Base-by-base conservation (phyloP, 2,329 filamentous ascomycete genomes). In the Neospermospora avenae region DNA sequence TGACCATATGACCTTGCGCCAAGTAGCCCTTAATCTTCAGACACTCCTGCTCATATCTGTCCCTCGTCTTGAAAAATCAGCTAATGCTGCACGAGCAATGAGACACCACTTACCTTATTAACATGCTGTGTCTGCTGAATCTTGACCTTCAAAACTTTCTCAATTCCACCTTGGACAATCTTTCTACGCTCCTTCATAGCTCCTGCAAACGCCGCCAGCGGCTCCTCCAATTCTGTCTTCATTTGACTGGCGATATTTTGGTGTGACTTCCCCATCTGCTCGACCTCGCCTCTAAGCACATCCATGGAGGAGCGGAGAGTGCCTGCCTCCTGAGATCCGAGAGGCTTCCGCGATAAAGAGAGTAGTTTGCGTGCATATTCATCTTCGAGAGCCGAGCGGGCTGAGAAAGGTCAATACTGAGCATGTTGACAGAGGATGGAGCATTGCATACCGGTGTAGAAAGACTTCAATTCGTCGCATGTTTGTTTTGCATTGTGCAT, bases 1-100 rank as follows among this genome's bases (percentile, higher is more conserved):
- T 99, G 60, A 99, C 95, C 95, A 99, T 99, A 74, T 99, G 96
- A 10, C 95, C 95, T 76, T 99, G 95, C 3, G 96, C 95, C 4
- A 99, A 84, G 72, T 99, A 99, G 41, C 95, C 95, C 76, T 99
- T 99, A 74, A 99, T 98, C 74, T 96, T 95, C 46, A 99, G 81
- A 73, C 93, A 98, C 69, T 99, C 96, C 75, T 99, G 93, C 76
- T 99, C 95, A 73, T 96, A 99, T 53, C 89, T 88, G 76, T 99
- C 95, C 66, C 95, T 85, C 16, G 93, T 90, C 89, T 91, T 63
- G 6, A 22, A 11, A 18, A 37, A 51, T 70, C 28, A 67, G 63
- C 59, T 22, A 8, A 22, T 28, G 18, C 35, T 41, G 28, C 22
- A 34, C 13, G 10, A 31, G 39, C 25, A 24, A 68, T 6, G 6